phyloP scores from a whole-genome alignment of 2,329 filamentous ascomycete genomes.

The Elsinoe fawcettii region DNA sequence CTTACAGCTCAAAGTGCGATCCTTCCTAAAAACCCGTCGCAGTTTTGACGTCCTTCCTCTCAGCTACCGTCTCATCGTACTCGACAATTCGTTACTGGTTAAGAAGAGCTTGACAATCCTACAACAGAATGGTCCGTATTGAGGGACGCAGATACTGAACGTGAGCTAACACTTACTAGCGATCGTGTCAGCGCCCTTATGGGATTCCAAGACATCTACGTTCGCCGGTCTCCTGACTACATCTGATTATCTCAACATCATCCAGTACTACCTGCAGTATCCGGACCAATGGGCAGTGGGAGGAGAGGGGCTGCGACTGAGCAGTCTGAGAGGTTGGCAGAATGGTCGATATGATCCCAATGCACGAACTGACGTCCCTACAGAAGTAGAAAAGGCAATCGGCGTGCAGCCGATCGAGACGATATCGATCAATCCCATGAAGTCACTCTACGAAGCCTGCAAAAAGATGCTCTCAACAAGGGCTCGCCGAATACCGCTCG shows the following conservation, averaged over 20 bases:
- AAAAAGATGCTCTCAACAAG: slow-evolving; percentile 89
- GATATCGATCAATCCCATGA: slow-evolving; percentile 85
- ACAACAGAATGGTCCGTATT: slow-evolving; percentile 74
- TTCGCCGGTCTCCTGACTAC: slow-evolving; percentile 93
- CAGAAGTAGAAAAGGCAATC: slow-evolving; percentile 92
- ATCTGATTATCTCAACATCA: slow-evolving; percentile 96
- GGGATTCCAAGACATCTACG: slow-evolving; percentile 87
- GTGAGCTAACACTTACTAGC: slow-evolving; percentile 44
- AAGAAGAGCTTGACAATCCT: slow-evolving; percentile 96
- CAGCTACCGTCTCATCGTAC: slow-evolving; percentile 89
- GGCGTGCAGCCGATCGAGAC: slow-evolving; percentile 88
- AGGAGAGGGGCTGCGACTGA: slow-evolving; percentile 88
- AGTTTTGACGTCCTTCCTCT: slow-evolving; percentile 97
- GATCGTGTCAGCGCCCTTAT: slow-evolving; percentile 93
- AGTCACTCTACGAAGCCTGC: slow-evolving; percentile 89
- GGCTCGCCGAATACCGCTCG: slow-evolving; percentile 84
- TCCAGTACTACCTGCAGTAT: slow-evolving; percentile 98
- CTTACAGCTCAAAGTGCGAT: slow-evolving; percentile 72
- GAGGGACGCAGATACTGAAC: background rate
- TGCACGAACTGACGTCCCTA: slow-evolving; percentile 7
- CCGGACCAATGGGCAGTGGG: slow-evolving; percentile 72
- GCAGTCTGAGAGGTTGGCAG: slow-evolving; percentile 73
- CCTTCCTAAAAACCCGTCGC: slow-evolving; percentile 91
- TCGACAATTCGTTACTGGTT: slow-evolving; percentile 90
- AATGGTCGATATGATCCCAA: background rate